Evolutionary conservation across 768 basidiomycete species (phyloP), one percentile per base, ranked within the genome.

Genomic region (Auricularia cornea): DNA sequence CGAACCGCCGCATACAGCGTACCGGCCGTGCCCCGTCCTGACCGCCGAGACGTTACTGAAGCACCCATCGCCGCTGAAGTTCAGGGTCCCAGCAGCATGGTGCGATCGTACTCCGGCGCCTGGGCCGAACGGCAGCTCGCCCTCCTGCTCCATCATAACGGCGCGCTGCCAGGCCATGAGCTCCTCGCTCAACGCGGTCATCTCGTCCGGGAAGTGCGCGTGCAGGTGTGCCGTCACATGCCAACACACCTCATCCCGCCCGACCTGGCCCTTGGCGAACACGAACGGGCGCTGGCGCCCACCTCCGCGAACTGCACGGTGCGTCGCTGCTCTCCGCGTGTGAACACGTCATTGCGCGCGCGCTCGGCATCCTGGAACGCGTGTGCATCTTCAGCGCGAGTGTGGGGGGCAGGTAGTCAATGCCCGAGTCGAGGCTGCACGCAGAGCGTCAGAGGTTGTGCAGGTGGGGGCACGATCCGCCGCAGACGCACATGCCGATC

Each of bases 11-110:
- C 76, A 84, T 66, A 80, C 87, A 57, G 88, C 89, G 11, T 98
- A 90, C 72, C 92, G 96, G 18, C 92, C 92, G 18, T 82, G 96
- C 61, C 97, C 96, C 28, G 77, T 86, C 2, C 84, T 89, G 0
- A 92, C 92, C 14, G 89, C 90, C 63, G 82, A 94, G 23, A 83
- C 92, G n/a, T n/a, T n/a, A n/a, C n/a, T n/a, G n/a, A n/a, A n/a
- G n/a, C n/a, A n/a, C n/a, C n/a, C n/a, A n/a, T n/a, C n/a, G n/a
- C n/a, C n/a, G n/a, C n/a, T n/a, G n/a, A n/a, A n/a, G n/a, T n/a
- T n/a, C n/a, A n/a, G n/a, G n/a, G n/a, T n/a, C n/a, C n/a, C n/a
- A n/a, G n/a, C n/a, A n/a, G n/a, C n/a, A n/a, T n/a, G n/a, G n/a
- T n/a, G n/a, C n/a, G n/a, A n/a, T n/a, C n/a, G n/a, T n/a, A n/a